phyloP scores from a whole-genome alignment of 177 flowering plant species.

The Vitis hybrid region DNA sequence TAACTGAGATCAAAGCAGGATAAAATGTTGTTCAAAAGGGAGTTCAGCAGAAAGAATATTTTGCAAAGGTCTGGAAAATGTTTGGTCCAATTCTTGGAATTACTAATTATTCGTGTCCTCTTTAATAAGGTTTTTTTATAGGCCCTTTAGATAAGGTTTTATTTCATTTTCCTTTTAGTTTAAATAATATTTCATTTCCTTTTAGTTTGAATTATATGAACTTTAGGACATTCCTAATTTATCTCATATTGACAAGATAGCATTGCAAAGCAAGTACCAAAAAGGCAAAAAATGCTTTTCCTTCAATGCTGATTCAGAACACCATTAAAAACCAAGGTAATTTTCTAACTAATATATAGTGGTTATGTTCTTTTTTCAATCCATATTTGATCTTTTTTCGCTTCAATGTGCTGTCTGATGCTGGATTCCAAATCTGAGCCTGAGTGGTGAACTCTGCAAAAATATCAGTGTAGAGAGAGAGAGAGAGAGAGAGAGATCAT shows the following conservation, averaged over 20 bases:
- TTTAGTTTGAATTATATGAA: not conserved
- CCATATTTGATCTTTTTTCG: not conserved
- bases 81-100: not conserved
- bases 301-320: not conserved
- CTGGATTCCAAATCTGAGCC: not conserved
- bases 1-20: not conserved
- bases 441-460: not conserved
- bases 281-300: not conserved
- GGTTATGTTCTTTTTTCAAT: not conserved
- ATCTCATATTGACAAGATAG: not conserved
- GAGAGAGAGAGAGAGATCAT: slow-evolving; percentile 8
- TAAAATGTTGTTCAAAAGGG: not conserved
- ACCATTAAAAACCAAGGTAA: not conserved
- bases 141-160: not conserved
- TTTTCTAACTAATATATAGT: not conserved
- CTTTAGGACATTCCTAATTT: not conserved
- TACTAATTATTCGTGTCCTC: not conserved
- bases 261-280: not conserved
- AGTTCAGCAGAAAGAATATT: not conserved
- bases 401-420: not conserved
- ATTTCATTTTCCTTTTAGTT: not conserved
- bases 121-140: not conserved
- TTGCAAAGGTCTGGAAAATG: not conserved
- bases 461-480: not conserved
- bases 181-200: not conserved